These are phyloP conservation scores for Glutinoglossum americanum DNA, from an alignment of 495 filamentous ascomycete species.

Conservation along the genomic window DNA sequence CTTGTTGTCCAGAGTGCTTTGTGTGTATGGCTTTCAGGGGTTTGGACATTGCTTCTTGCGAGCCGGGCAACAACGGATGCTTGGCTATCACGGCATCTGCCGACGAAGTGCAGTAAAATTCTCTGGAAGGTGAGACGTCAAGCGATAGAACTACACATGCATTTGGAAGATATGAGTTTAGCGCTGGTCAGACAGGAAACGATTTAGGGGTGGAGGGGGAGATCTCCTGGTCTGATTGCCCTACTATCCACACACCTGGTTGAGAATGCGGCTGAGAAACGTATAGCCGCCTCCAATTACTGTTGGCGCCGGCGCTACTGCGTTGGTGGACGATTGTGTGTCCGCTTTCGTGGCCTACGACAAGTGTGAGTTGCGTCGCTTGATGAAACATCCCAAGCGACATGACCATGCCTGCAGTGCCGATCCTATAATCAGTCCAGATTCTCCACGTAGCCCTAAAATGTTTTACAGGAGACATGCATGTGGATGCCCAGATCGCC, in stretches of 20 bases:
- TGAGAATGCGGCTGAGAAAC: constrained; percentile 48
- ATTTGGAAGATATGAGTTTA: background rate
- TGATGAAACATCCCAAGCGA: constrained; percentile 39
- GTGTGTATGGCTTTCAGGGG: constrained; percentile 46
- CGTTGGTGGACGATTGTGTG: constrained; percentile 36
- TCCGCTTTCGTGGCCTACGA: constrained; percentile 78
- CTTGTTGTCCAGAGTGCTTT: constrained; percentile 78
- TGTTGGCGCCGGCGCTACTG: constrained; percentile 10
- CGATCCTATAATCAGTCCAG: background rate
- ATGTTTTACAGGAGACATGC: background rate
- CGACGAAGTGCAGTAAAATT: constrained; percentile 58
- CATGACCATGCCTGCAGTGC: constrained; percentile 63
- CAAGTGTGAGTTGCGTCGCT: constrained; percentile 22
- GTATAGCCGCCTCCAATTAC: constrained; percentile 29
- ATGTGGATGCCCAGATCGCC: background rate
- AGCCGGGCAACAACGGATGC: constrained; percentile 27
- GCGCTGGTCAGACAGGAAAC: background rate
- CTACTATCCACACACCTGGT: constrained; percentile 23
- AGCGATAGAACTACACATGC: constrained; percentile 42
- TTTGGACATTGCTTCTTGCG: constrained; percentile 11
- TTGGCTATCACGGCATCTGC: constrained; percentile 52
- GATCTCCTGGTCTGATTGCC: background rate
- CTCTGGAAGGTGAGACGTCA: constrained; percentile 30
- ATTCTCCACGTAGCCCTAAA: background rate
- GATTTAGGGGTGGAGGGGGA: background rate